Conservation (phyloP, 2,329 filamentous ascomycete species). For the Ophiocordyceps australis region DNA sequence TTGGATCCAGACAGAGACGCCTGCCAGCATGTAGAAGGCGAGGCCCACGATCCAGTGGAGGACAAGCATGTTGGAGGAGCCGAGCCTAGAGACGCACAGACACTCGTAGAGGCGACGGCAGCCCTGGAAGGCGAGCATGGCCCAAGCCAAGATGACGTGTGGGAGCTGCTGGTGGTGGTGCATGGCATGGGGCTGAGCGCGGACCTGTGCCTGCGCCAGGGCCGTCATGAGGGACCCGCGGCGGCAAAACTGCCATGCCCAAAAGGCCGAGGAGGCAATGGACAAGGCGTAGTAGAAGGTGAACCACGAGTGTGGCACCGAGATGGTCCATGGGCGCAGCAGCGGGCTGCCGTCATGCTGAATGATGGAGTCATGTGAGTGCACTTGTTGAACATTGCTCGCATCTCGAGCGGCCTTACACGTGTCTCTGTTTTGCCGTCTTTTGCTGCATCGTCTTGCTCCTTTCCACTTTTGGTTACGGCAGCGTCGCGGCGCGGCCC, state of each 20-base stretch:
- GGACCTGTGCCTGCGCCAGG: constrained; percentile 20
- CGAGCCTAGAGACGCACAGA: constrained; percentile 39
- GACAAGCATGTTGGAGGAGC: constrained; percentile 63
- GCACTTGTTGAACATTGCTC: too few relatives aligned
- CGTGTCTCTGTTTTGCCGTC: too few relatives aligned
- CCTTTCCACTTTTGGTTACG: too few relatives aligned
- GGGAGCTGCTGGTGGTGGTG: constrained; percentile 30
- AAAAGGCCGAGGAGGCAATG: constrained; percentile 51
- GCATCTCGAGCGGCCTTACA: too few relatives aligned
- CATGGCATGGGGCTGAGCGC: constrained; percentile 1
- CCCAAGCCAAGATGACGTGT: constrained; percentile 49
- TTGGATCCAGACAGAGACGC: constrained; percentile 71
- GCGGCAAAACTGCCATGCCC: constrained; percentile 45
- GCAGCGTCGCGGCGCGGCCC: constrained; percentile 30
- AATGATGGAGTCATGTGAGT: too few relatives aligned
- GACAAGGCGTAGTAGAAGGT: constrained; percentile 70
- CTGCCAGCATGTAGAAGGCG: constrained; percentile 56
- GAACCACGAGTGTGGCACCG: constrained; percentile 83
- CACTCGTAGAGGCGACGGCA: constrained; percentile 62
- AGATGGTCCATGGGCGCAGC: too few relatives aligned
- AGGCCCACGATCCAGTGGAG: constrained; percentile 69
- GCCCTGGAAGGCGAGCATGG: constrained; percentile 60
- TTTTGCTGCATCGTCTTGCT: too few relatives aligned
- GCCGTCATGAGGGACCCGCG: constrained; percentile 33
- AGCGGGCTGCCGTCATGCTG: too few relatives aligned